Evolutionary conservation across 768 basidiomycete species (phyloP).

Genomic region (Leccinellum rugosiceps): DNA sequence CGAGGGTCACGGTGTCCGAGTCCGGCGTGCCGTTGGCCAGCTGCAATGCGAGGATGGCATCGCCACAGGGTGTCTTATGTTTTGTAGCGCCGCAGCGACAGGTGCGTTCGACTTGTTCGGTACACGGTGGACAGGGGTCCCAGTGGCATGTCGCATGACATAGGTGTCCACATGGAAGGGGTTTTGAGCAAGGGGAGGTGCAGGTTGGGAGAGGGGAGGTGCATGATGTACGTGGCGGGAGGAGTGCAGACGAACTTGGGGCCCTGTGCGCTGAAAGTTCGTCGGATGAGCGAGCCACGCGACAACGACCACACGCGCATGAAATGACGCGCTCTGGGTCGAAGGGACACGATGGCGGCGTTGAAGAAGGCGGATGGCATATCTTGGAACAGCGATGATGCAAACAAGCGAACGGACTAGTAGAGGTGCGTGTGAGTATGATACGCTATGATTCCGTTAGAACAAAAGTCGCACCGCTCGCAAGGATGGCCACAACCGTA

Average conservation of each 20-base stretch:
- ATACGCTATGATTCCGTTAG: neutral
- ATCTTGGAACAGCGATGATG: slow-evolving; percentile 66
- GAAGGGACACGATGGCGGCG: slow-evolving; percentile 62
- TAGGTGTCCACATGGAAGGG: slow-evolving; percentile 67
- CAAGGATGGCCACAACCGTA: slow-evolving; percentile 63
- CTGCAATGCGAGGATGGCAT: slow-evolving; percentile 11
- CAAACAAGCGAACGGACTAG: slow-evolving; percentile 71
- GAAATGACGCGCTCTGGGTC: slow-evolving; percentile 64
- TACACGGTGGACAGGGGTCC: slow-evolving; percentile 80
- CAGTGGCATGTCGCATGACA: slow-evolving; percentile 73
- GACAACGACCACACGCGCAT: slow-evolving; percentile 79
- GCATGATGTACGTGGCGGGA: slow-evolving; percentile 53
- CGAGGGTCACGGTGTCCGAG: slow-evolving; percentile 18
- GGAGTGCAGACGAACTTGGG: slow-evolving; percentile 3
- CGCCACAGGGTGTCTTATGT: slow-evolving; percentile 46
- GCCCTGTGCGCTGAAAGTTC: slow-evolving; percentile 10
- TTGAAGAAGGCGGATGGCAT: slow-evolving; percentile 73
- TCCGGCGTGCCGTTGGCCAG: slow-evolving; percentile 23
- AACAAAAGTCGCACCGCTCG: slow-evolving; percentile 40
- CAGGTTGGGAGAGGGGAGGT: slow-evolving; percentile 82
- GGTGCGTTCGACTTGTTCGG: slow-evolving; percentile 61
- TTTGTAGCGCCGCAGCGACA: slow-evolving; percentile 85
- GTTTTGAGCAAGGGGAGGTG: slow-evolving; percentile 59
- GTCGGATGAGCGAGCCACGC: slow-evolving; percentile 36
- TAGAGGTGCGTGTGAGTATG: neutral